Evolutionary conservation across 2,329 filamentous ascomycete genomes (phyloP), one percentile per base, ranked within the genome.

Genomic region (Elsinoe fawcettii): DNA sequence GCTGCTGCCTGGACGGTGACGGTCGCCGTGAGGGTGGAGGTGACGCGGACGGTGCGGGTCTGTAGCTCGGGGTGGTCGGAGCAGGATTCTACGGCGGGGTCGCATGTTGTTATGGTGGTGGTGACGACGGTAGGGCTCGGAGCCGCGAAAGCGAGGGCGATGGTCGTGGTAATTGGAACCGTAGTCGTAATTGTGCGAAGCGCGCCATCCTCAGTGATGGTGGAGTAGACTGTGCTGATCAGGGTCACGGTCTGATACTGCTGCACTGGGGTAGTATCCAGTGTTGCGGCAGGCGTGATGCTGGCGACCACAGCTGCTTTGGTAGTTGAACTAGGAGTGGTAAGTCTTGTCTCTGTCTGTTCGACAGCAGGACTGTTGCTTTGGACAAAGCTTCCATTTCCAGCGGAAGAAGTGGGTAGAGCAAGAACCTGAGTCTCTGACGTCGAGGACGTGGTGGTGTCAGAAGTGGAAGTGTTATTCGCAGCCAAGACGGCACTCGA

Each of bases 231-330:
- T 5, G 54, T 56, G 22, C 20, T 47, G 30, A 47, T 12, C 18
- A 56, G 5, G 20, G 54, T 56, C 20, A 46, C 27, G 2, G 43
- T 56, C 27, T 41, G 23, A n/a, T 39, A 53, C 5, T 39, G 32
- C 49, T 53, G 49, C 27, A 5, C 43, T 53, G 30, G 51, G 1
- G 34, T 23, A 22, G 16, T 57, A 51, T 46, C 51, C 56, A 23
- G 54, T 37, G 39, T 44, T 47, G 56, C 30, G 23, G 59, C 59
- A 56, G 56, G 51, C 53, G 34, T 60, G 34, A 36, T 25, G 27
- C 8, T 49, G 43, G 30, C 20, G 18, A 12, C 51, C 44, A 36
- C 55, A 54, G 55, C 57, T 55, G 47, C 49, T 20, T 30, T 12
- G 7, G 3, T 14, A 2, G n/a, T 37, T 2, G 49, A 22, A n/a